Percentiles rank a stretch among this genome's conserved stretches.
These are phyloP conservation scores for Flaveria linearis DNA, from an alignment of 129 eudicot species.

Conservation along the genomic window DNA sequence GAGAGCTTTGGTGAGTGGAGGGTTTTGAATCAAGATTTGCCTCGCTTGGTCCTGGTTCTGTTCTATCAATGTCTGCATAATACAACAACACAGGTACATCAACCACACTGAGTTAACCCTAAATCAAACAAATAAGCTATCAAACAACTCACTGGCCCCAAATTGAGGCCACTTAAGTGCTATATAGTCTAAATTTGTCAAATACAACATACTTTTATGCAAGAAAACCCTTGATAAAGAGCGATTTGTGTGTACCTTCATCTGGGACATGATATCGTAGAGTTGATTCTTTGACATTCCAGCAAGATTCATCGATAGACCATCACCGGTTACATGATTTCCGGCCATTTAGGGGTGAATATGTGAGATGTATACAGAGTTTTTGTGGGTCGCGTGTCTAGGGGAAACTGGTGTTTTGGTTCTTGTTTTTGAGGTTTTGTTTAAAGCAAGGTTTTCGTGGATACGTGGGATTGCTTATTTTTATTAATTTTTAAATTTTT, in stretches of 20 bases:
- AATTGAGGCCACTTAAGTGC: not conserved
- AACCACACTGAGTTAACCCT: constrained; percentile 11
- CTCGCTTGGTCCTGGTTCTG: constrained; percentile 94
- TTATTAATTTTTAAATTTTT: no score
- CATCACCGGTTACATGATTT: constrained; percentile 68
- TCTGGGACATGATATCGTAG: constrained; percentile 89
- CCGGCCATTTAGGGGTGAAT: constrained; percentile 49
- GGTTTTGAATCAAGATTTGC: constrained; percentile 84
- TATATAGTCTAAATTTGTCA: not conserved
- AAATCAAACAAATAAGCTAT: not conserved
- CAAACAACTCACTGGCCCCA: not conserved
- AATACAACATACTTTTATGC: not conserved
- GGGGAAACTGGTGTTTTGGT: no score
- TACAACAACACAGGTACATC: constrained; percentile 15
- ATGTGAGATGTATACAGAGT: no score
- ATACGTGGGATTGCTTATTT: no score
- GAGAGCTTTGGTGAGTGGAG: constrained; percentile 75
- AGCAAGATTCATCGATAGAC: constrained; percentile 61
- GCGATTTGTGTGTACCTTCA: constrained; percentile 60
- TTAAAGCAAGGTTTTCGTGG: no score
- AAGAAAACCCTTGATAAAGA: not conserved
- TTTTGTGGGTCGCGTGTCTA: no score
- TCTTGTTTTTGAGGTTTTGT: no score
- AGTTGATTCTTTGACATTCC: constrained; percentile 93
- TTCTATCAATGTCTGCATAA: constrained; percentile 71